Evolutionary conservation across 2,329 filamentous ascomycete genomes (phyloP).

Genomic region (Colletotrichum eleusines): DNA sequence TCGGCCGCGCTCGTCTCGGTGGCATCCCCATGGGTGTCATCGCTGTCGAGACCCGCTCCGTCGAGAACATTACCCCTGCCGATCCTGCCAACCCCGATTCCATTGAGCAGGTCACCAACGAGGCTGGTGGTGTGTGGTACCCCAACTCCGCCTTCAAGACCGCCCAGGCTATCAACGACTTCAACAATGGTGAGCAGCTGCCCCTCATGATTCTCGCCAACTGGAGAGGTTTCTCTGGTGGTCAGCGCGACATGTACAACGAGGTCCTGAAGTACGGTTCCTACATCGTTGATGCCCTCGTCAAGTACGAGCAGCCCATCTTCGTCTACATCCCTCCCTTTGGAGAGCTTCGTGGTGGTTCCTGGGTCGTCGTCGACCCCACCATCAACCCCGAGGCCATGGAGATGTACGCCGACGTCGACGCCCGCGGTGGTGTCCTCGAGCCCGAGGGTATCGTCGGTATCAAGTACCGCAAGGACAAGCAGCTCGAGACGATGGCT

Average conservation of each 20-base stretch:
- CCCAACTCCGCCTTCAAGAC: constrained; percentile 99
- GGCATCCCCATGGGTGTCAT: constrained; percentile 99
- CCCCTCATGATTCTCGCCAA: constrained; percentile 99
- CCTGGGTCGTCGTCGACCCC: constrained; percentile 98
- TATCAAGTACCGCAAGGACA: constrained; percentile 98
- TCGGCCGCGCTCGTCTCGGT: constrained; percentile 94
- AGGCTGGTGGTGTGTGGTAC: constrained; percentile 99
- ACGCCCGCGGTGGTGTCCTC: constrained; percentile 94
- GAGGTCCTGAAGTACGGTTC: constrained; percentile 99
- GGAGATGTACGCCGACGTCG: constrained; percentile 99
- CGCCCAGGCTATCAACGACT: constrained; percentile 97
- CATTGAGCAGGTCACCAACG: constrained; percentile 92
- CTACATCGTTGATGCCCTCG: constrained; percentile 97
- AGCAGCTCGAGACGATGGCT: constrained; percentile 97
- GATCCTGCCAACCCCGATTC: constrained; percentile 99
- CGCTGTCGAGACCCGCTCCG: constrained; percentile 92
- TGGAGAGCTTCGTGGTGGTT: constrained; percentile 97
- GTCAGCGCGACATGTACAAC: constrained; percentile 99
- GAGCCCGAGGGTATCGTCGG: constrained; percentile 98
- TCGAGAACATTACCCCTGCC: constrained; percentile 96
- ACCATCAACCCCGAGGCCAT: constrained; percentile 97
- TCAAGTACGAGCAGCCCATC: constrained; percentile 98
- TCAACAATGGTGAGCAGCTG: constrained; percentile 98
- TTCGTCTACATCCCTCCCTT: constrained; percentile 99
- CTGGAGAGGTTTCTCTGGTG: constrained; percentile 99